Percentiles rank a stretch among this genome's conserved stretches.
These are phyloP conservation scores for Apophysomyces trapeziformis DNA, from an alignment of 371 early-diverging fungal species.

Conservation along the genomic window DNA sequence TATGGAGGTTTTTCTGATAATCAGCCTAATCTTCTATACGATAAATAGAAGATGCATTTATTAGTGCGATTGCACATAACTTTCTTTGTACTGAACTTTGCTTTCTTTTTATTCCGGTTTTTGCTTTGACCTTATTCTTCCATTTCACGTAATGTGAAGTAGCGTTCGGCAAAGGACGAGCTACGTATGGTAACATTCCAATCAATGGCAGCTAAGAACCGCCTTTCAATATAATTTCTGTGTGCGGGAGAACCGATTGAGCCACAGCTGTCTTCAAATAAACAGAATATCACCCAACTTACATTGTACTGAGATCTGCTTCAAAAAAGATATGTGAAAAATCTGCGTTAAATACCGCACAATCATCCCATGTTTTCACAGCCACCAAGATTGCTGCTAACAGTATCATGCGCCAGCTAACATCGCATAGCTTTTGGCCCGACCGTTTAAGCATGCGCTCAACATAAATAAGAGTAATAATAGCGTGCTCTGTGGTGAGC, in stretches of 20 bases:
- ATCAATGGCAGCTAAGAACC: conserved; percentile 56
- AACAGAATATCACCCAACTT: neutral
- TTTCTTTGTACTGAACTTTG: conserved; percentile 24
- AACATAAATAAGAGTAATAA: conserved; percentile 76
- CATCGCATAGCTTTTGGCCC: conserved; percentile 61
- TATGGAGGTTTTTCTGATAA: neutral
- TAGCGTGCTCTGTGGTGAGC: conserved; percentile 72
- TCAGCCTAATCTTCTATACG: neutral
- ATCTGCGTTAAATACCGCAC: conserved; percentile 86
- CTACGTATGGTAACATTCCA: conserved; percentile 67
- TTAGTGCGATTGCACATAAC: conserved; percentile 22
- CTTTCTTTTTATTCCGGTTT: neutral
- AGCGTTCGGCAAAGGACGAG: conserved; percentile 62
- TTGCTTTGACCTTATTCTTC: neutral
- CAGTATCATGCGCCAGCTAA: conserved; percentile 77
- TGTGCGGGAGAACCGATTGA: no score
- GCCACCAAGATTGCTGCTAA: conserved; percentile 73
- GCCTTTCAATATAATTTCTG: conserved; percentile 56
- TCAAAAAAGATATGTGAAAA: conserved; percentile 82
- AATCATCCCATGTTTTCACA: conserved; percentile 89
- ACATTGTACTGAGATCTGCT: conserved; percentile 27
- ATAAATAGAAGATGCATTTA: conserved; percentile 12
- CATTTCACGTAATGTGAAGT: conserved; percentile 61
- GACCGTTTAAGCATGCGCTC: conserved; percentile 72
- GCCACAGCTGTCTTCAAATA: neutral